Base-by-base conservation (phyloP, 306 rosid species). In the Alnus glutinosa region DNA sequence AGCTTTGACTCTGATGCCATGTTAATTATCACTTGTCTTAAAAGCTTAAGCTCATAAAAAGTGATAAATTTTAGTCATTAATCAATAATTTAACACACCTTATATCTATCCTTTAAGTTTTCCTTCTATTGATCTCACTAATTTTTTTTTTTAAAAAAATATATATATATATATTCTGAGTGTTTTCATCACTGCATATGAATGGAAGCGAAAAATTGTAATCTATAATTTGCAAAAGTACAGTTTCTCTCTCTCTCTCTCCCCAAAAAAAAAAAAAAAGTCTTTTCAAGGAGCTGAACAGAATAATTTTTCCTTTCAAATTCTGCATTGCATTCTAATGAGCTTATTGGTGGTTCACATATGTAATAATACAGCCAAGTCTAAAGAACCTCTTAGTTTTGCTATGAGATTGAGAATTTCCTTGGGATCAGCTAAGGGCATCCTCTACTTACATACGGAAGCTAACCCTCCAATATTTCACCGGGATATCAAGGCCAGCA, bases 401-500 rank as follows among this genome's bases (percentile, higher is more conserved):
- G 80, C 87, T 66, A 78, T 77, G 88, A 91, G 99, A 88, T 82
- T 93, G 83, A 93, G 84, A 85, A 85, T 92, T 9, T 96, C 99
- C 4, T 70, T 90, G 81, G 99, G 87, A 32, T 85, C 99, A 73
- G 94, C 99, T 39, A 95, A 89, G 86, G 99, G 99, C 68, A 90
- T 95, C 71, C 82, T 83, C 55, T 95, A 95, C 84, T 93, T 95
- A 8, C 99, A 95, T 75, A 84, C 92, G 0, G 99, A 93, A 90
- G 99, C 99, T 12, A 87, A 95, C 86, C 99, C 99, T 84, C 99
- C 99, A 3, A 90, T 95, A 87, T 95, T 93, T 78, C 99, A 95
- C 84, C 86, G 99, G 62, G 99, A 95, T 75, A 88, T 95, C 72
- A 95, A 95, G 94, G 90, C 98, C 78, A 95, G 89, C 88, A 95